phyloP scores from a whole-genome alignment of 2,329 filamentous ascomycete species.

The Nectriaceae sp. region DNA sequence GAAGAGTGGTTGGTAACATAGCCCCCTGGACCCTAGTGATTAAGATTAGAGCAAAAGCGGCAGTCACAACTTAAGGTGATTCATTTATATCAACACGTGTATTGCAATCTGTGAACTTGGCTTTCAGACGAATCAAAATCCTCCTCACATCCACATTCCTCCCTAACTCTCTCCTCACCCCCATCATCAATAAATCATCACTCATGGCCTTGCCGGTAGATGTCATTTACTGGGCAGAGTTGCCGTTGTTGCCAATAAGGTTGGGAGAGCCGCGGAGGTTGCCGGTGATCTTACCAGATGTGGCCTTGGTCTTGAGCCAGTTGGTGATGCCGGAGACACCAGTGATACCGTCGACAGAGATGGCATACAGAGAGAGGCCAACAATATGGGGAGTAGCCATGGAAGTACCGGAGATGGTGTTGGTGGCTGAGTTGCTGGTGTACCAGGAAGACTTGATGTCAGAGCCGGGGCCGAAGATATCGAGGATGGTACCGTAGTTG shows the following conservation, averaged over 20 bases:
- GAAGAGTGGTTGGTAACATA: too few species aligned
- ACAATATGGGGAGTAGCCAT: conserved; percentile 65
- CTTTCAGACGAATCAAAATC: too few species aligned
- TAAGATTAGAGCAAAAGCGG: too few species aligned
- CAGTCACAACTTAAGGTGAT: too few species aligned
- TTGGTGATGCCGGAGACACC: conserved; percentile 39
- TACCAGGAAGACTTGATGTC: conserved; percentile 51
- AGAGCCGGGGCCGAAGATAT: conserved; percentile 54
- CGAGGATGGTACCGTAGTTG: conserved; percentile 51
- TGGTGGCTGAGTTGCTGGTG: conserved; percentile 43
- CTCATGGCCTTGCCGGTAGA: too few species aligned
- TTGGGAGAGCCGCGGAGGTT: conserved; percentile 45
- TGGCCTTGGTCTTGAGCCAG: conserved; percentile 44
- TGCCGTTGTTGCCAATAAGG: conserved; percentile 52
- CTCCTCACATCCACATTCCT: too few species aligned
- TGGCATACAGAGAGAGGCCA: conserved; percentile 52
- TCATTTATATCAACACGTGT: too few species aligned
- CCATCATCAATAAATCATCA: too few species aligned
- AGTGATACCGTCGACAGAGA: conserved; percentile 44
- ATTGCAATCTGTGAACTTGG: too few species aligned
- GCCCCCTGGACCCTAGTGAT: too few species aligned
- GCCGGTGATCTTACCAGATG: conserved; percentile 43
- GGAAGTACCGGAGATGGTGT: conserved; percentile 60
- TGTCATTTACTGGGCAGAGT: too few species aligned
- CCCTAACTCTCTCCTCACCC: too few species aligned